Evolutionary conservation across 2,329 filamentous ascomycete species (phyloP), one percentile per base, ranked within the genome.

Genomic region (Talaromyces albobiverticillius): DNA sequence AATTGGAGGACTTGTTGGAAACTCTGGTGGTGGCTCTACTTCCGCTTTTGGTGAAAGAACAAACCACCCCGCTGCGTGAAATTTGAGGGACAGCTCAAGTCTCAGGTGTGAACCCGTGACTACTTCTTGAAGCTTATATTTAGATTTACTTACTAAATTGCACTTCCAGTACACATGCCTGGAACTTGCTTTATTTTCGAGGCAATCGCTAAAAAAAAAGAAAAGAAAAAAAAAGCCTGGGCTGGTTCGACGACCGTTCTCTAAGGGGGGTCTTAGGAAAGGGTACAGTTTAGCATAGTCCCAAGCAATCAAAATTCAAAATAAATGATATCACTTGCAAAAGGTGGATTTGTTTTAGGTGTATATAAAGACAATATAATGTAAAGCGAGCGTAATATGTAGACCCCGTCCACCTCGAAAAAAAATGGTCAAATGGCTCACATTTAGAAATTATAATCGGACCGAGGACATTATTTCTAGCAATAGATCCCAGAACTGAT

Each of bases 1-100:
- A 84, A 71, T 40, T 16, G 31, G 14, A n/a, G 18, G n/a, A 41
- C 13, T 10, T 14, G 47, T 23, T 16, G 34, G 13, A 7, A 23
- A 25, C 25, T 32, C 31, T 43, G 36, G 48, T 16, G 36, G n/a
- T 20, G 10, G 40, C 20, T 23, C 13, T 22, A 22, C 16, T 8
- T 36, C 32, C 2, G 32, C 32, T 36, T 16, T 42, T 22, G 40
- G 20, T 22, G 25, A 26, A 29, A 38, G 31, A 45, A 31, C 22
- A 36, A 34, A 51, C 26, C 49, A 26, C 29, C 26, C 23, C 49
- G 18, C 40, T 34, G 43, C 26, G 26, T 20, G 36, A 50, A 26
- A 36, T 29, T 41, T 32, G 25, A 11, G 34, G 40, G 40, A 50
- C 36, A 7, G 13, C 34, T 18, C 25, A 42, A 51, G 49, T 51